phyloP scores from a whole-genome alignment of 768 basidiomycete species.

The Phanerochaete sordida region DNA sequence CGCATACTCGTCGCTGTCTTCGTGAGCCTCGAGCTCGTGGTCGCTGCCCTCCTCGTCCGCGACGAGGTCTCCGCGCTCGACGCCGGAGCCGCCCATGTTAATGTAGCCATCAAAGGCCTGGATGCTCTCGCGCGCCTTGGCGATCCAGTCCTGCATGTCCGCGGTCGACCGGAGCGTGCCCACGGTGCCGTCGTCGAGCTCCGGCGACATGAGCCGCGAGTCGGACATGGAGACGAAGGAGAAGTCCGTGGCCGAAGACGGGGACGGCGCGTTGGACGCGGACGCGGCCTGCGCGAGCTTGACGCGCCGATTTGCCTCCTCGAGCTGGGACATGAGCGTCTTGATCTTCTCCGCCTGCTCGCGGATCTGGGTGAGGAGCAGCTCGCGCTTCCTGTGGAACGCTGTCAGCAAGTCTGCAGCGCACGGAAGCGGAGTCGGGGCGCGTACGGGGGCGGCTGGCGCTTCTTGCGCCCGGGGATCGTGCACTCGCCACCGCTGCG shows the following conservation, averaged over 20 bases:
- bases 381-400: slow-evolving; percentile 65
- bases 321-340: slow-evolving; percentile 67
- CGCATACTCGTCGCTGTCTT: slow-evolving; percentile 31
- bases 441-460: slow-evolving; percentile 72
- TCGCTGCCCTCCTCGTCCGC: slow-evolving; percentile 34
- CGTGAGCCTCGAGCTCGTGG: slow-evolving; percentile 12
- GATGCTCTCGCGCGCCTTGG: slow-evolving; percentile 66
- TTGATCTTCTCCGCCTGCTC: slow-evolving; percentile 72
- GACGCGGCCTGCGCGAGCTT: slow-evolving; percentile 2
- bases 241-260: slow-evolving; percentile 11
- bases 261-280: slow-evolving; percentile 11
- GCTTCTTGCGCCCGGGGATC: slow-evolving; percentile 82
- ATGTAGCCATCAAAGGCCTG: slow-evolving; percentile 67
- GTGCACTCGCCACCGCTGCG: slow-evolving; percentile 70
- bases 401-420: too few relatives aligned
- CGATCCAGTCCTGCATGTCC: slow-evolving; percentile 74
- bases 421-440: background rate
- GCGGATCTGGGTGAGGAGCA: slow-evolving; percentile 72
- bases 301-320: slow-evolving; percentile 35
- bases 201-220: slow-evolving; percentile 19
- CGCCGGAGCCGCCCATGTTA: slow-evolving; percentile 53
- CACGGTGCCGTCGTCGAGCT: slow-evolving; percentile 12
- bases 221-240: slow-evolving; percentile 15
- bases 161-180: slow-evolving; percentile 35
- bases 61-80: slow-evolving; percentile 48